Evolutionary conservation across 2,329 filamentous ascomycete genomes (phyloP).

Genomic region (Penicillium occitanis): DNA sequence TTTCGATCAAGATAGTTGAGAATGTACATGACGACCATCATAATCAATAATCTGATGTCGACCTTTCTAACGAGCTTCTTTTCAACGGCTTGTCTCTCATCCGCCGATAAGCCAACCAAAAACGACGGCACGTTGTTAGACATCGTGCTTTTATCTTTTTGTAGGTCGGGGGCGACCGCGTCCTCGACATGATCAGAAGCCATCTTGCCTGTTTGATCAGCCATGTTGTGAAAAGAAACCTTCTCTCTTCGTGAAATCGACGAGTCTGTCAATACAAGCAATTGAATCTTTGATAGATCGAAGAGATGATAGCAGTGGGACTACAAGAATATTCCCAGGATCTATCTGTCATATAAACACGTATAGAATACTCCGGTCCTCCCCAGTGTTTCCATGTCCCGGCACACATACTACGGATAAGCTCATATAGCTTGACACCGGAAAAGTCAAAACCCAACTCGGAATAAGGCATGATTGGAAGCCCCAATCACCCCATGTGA

Average conservation of each 20-base stretch:
- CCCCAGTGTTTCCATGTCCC: neutral
- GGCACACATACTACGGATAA: neutral
- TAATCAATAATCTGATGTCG: neutral
- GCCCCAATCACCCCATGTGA: neutral
- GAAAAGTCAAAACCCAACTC: neutral
- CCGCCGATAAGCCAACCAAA: neutral
- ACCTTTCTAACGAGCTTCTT: neutral
- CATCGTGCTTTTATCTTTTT: neutral
- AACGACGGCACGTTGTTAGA: neutral
- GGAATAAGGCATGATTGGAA: neutral
- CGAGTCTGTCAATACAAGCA: neutral
- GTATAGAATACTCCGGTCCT: neutral
- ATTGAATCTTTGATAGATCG: neutral
- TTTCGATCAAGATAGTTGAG: neutral
- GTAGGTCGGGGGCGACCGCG: neutral
- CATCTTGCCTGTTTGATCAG: neutral
- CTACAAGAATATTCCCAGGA: neutral
- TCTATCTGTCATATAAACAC: neutral
- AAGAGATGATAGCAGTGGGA: neutral
- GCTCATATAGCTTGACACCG: neutral
- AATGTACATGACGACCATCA: neutral
- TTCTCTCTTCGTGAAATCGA: neutral
- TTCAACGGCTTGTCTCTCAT: neutral
- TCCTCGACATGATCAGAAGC: neutral
- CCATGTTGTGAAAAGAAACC: neutral